Evolutionary conservation across 176 grass and related monocot species (phyloP).

Genomic region (Elaeis guineensis): DNA sequence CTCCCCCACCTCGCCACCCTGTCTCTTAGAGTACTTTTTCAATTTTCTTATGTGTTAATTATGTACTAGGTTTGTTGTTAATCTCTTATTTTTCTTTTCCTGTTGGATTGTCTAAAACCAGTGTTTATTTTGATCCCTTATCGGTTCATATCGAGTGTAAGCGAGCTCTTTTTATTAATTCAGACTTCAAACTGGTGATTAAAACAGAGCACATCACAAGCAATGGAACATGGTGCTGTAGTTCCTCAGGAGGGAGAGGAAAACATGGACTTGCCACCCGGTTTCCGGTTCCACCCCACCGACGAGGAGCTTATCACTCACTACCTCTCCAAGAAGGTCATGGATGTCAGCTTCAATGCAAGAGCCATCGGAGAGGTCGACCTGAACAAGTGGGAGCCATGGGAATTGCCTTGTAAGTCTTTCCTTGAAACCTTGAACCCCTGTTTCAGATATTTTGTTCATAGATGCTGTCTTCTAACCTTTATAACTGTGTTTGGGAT

Average conservation of each 20-base stretch:
- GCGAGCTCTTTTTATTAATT: too few relatives aligned
- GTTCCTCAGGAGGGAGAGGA: neutral
- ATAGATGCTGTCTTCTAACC: too few relatives aligned
- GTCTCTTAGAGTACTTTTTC: neutral
- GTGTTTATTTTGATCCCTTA: too few relatives aligned
- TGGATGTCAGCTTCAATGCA: neutral
- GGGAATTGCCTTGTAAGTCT: conserved; percentile 11
- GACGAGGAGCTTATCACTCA: conserved; percentile 20
- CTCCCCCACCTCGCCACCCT: conserved; percentile 21
- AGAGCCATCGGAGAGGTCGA: conserved; percentile 6
- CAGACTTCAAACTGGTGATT: too few relatives aligned
- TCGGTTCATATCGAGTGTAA: too few relatives aligned
- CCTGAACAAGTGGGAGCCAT: conserved; percentile 8
- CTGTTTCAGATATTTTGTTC: neutral
- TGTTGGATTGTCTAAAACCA: too few relatives aligned
- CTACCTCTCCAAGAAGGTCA: conserved; percentile 2
- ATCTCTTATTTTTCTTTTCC: too few relatives aligned
- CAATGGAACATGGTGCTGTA: too few relatives aligned
- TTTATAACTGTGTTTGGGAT: too few relatives aligned
- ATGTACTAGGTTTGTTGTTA: too few relatives aligned
- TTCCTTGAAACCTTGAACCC: neutral
- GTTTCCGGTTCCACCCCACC: conserved; percentile 14
- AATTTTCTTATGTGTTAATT: too few relatives aligned
- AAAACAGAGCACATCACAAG: too few relatives aligned
- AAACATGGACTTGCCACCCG: neutral